Evolutionary conservation across 78 protist genomes (phyloP), one percentile per base, ranked within the genome.

Genomic region (Isochrysis galbana): DNA sequence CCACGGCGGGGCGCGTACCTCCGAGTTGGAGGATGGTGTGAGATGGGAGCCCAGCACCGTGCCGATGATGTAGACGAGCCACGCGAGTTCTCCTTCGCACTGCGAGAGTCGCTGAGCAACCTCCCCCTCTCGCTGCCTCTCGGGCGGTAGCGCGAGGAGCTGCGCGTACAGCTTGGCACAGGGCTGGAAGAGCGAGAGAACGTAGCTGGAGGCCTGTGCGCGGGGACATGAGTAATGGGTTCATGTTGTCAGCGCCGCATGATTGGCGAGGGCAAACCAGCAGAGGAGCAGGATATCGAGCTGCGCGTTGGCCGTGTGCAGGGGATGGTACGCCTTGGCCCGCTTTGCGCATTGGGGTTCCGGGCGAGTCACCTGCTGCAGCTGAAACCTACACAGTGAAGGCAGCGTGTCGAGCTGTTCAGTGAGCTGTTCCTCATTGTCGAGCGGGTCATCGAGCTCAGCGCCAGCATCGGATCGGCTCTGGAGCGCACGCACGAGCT

Each of bases 351-450:
- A n/a, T n/a, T n/a, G n/a, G n/a, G n/a, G n/a, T n/a, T n/a, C n/a
- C n/a, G n/a, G n/a, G n/a, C n/a, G n/a, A n/a, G n/a, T n/a, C n/a
- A n/a, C n/a, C n/a, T 51, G 61, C 46, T 77, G 84, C 39, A 89
- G 70, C 47, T 86, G 88, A 54, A 44, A 92, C 26, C 94, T 91
- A 42, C 84, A 80, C 10, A 92, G 90, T 77, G 70, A 23, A 21
- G 94, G 72, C n/a, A 92, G 39, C 2, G 90, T 26, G 34, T 92
- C 91, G 44, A 87, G 87, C 42, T 92, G 92, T 39, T 61, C 91
- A 3, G 41, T 32, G n/a, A 92, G 67, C 61, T 67, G 84, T 80
- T 92, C 91, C 36, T 36, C 54, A 77, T 54, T 55, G 36, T 78
- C 87, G 67, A 91, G 86, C 11, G 89, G 87, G 51, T 91, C 72